Evolutionary conservation across 75 land plant species (phyloP), one percentile per base, ranked within the genome.

Genomic region (Larix kaempferi): DNA sequence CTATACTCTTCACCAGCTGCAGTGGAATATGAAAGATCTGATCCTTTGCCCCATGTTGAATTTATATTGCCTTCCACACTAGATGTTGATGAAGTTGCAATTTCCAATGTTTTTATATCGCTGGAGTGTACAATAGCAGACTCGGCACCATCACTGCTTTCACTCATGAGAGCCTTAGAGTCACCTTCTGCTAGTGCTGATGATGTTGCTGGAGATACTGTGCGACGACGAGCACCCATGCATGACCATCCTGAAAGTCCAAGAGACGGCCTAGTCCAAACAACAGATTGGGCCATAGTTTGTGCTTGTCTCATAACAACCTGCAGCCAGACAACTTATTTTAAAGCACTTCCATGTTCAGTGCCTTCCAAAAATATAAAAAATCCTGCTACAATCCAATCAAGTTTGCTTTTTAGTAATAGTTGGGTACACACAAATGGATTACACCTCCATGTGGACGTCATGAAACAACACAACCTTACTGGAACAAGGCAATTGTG

Each of bases 231-330:
- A 25, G 98, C 86, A 67, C 98, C 96, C 88, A 95, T 95, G 81
- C 96, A 95, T 61, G 96, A 88, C 98, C 98, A 95, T 56, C 90
- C 87, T 74, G 94, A 67, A 16, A 82, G 41, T 65, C 79, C 82
- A 27, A 91, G 59, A 61, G 96, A 85, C n/a, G 98, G 85, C 35
- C 89, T 88, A 14, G 86, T 88, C 60, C 84, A 89, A 15, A 85
- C 96, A 61, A 95, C 98, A 39, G 96, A 93, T 78, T 88, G 86
- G 59, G 96, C 94, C 33, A 93, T 95, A 84, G 85, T 89, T 63
- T 93, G 95, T 17, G 98, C 98, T 56, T 92, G 90, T 71, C 85
- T 93, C 89, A 95, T 88, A 62, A 93, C 88, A 73, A 91, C 96
- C 98, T 95, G 83, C 26, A 78, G 21, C 22, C 65, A 73, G 52